These are phyloP conservation scores for Daldinia decipiens DNA, from an alignment of 495 filamentous ascomycete species.

Conservation along the genomic window DNA sequence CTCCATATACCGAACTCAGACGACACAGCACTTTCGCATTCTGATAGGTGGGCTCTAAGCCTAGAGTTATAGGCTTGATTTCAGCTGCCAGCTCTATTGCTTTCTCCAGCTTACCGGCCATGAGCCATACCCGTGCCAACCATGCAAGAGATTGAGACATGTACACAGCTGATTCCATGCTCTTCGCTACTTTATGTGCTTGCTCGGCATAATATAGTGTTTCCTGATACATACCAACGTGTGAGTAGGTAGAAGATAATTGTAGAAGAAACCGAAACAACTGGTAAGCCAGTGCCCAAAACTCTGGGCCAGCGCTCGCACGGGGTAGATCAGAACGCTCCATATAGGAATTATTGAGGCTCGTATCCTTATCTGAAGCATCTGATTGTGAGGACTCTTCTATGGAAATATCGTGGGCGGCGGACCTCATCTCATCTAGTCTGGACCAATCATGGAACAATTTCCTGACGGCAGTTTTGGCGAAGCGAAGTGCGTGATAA, in stretches of 20 bases:
- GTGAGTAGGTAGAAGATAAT: slow-evolving; percentile 78
- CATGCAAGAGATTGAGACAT: slow-evolving; percentile 64
- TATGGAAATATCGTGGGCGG: slow-evolving; percentile 40
- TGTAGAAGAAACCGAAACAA: slow-evolving; percentile 75
- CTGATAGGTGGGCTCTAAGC: slow-evolving; percentile 58
- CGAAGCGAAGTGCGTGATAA: slow-evolving; percentile 71
- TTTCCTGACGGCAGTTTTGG: slow-evolving; percentile 71
- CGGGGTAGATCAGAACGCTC: slow-evolving; percentile 27
- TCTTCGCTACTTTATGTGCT: slow-evolving; percentile 79
- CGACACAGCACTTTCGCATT: slow-evolving; percentile 56
- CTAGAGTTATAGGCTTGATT: slow-evolving; percentile 56
- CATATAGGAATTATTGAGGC: slow-evolving; percentile 42
- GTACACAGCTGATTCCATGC: slow-evolving; percentile 70
- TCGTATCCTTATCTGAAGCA: slow-evolving; percentile 46
- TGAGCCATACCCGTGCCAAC: slow-evolving; percentile 71
- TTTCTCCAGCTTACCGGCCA: slow-evolving; percentile 69
- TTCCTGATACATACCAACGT: slow-evolving; percentile 87
- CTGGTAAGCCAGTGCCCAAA: slow-evolving; percentile 81
- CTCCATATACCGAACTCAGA: slow-evolving; percentile 57
- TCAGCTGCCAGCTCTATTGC: slow-evolving; percentile 68
- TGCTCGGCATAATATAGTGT: slow-evolving; percentile 90
- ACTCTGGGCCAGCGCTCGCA: slow-evolving; percentile 66
- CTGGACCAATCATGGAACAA: slow-evolving; percentile 77
- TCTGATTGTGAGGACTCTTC: slow-evolving; percentile 51
- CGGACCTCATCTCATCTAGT: slow-evolving; percentile 61